A percentile compares a stretch with the other conserved stretches of the same genome.
Conservation (phyloP, 371 early-diverging fungal genomes). For the Quaeritorhiza haematococci region DNA sequence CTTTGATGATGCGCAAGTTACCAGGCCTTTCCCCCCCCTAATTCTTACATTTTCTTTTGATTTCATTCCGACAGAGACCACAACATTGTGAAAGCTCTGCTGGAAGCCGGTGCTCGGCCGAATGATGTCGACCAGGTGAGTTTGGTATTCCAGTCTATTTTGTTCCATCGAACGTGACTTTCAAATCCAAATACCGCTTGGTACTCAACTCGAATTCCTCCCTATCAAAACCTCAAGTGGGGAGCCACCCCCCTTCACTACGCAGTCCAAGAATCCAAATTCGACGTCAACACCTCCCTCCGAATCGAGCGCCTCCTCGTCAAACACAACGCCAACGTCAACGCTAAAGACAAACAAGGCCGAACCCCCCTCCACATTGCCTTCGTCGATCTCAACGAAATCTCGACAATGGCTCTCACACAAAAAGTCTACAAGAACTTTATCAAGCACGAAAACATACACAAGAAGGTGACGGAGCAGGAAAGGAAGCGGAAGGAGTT, state of each 20-base stretch:
- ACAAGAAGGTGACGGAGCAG: slow-evolving; percentile 17
- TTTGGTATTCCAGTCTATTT: too few species aligned
- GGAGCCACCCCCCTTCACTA: slow-evolving; percentile 50
- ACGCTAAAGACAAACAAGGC: slow-evolving; percentile 26
- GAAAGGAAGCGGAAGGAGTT: slow-evolving; percentile 12
- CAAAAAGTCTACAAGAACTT: slow-evolving; percentile 5
- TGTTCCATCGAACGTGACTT: too few species aligned
- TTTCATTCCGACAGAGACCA: slow-evolving; percentile 39
- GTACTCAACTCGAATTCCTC: too few species aligned
- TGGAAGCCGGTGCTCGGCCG: slow-evolving; percentile 37
- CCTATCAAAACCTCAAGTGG: too few species aligned
- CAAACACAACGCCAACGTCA: slow-evolving; percentile 37
- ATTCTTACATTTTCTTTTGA: too few species aligned
- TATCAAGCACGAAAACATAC: slow-evolving; percentile 2
- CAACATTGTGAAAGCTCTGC: slow-evolving; percentile 34
- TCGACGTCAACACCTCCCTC: slow-evolving; percentile 49
- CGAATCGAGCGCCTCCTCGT: slow-evolving; percentile 44
- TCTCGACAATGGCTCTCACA: slow-evolving; percentile 42
- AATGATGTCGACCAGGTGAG: too few species aligned
- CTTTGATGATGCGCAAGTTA: slow-evolving; percentile 14
- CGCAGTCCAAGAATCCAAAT: slow-evolving; percentile 44
- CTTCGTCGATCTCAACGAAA: slow-evolving; percentile 31
- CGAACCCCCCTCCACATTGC: slow-evolving; percentile 56
- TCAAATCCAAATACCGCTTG: too few species aligned
- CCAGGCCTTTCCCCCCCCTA: slow-evolving; percentile 39